phyloP scores from a whole-genome alignment of 768 basidiomycete genomes.

The Calocybe cyanea region DNA sequence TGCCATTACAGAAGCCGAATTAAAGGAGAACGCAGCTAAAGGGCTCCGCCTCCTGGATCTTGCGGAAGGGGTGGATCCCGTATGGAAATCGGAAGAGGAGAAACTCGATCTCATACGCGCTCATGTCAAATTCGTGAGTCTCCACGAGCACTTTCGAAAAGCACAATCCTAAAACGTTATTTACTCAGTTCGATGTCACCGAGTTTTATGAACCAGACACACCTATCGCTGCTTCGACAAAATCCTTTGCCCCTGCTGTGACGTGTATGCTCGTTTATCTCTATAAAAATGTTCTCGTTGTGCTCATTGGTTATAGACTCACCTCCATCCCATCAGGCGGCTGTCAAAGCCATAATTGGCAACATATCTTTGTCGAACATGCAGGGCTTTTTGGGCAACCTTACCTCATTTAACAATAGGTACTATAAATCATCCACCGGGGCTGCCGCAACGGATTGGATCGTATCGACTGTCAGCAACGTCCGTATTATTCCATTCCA shows the following conservation, averaged over 20 bases:
- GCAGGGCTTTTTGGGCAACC: constrained; percentile 25
- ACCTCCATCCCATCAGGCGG: constrained; percentile 22
- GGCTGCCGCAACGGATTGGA: constrained; percentile 29
- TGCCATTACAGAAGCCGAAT: neutral
- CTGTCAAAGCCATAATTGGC: constrained; percentile 19
- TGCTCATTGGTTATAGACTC: constrained; percentile 13
- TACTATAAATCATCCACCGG: constrained; percentile 29
- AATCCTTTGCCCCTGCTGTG: neutral
- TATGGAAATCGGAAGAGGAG: constrained; percentile 13
- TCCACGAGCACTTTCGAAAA: neutral
- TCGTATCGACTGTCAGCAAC: constrained; percentile 22
- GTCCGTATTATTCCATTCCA: constrained; percentile 11
- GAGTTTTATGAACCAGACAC: constrained; percentile 1
- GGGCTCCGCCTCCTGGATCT: constrained; percentile 11
- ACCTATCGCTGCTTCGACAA: neutral
- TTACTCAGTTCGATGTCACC: constrained; percentile 1
- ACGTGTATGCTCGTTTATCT: neutral
- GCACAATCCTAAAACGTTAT: neutral
- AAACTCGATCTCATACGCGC: constrained; percentile 8
- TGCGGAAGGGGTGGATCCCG: constrained; percentile 7
- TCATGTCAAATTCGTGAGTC: constrained; percentile 1
- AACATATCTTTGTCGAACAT: constrained; percentile 22
- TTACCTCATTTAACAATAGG: constrained; percentile 32
- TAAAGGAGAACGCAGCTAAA: neutral
- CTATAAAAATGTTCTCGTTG: neutral